These are phyloP conservation scores for Physaria fendleri DNA, from an alignment of 345 rosid genomes.

Conservation along the genomic window DNA sequence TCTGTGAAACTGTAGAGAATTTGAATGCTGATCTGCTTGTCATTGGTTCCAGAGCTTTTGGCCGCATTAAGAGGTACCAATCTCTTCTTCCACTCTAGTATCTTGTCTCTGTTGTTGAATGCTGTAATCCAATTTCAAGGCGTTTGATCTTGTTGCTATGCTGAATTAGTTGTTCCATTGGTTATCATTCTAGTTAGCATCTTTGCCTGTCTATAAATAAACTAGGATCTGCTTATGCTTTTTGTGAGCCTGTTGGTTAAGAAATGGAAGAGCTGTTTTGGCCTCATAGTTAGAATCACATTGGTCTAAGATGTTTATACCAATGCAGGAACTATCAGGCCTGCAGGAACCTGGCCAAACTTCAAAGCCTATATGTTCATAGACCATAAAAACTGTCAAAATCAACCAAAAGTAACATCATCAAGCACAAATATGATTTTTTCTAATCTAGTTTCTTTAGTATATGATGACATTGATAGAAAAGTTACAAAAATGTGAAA, in stretches of 20 bases:
- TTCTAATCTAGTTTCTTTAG: too few relatives aligned
- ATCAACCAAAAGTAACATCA: conserved; percentile 8
- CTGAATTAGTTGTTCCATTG: background rate
- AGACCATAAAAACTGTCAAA: conserved; percentile 22
- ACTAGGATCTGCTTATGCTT: background rate
- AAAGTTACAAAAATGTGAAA: too few relatives aligned
- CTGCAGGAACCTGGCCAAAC: conserved; percentile 94
- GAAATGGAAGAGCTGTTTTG: conserved; percentile 3
- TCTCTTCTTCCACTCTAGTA: background rate
- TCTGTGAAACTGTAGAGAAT: too few relatives aligned
- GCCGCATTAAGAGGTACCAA: conserved; percentile 76
- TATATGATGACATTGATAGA: too few relatives aligned
- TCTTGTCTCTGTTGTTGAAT: conserved; percentile 7
- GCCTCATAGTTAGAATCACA: conserved; percentile 1
- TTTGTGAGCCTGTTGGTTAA: background rate
- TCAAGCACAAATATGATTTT: background rate
- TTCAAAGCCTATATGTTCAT: conserved; percentile 59
- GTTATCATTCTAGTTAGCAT: background rate
- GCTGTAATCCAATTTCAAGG: background rate
- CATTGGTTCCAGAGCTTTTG: too few relatives aligned
- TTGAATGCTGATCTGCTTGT: too few relatives aligned
- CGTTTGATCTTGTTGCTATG: background rate
- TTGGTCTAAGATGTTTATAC: background rate
- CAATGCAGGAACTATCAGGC: too few relatives aligned
- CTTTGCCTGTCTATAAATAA: background rate